phyloP scores from a whole-genome alignment of 2,329 filamentous ascomycete species.

The Apiospora pterosperma region DNA sequence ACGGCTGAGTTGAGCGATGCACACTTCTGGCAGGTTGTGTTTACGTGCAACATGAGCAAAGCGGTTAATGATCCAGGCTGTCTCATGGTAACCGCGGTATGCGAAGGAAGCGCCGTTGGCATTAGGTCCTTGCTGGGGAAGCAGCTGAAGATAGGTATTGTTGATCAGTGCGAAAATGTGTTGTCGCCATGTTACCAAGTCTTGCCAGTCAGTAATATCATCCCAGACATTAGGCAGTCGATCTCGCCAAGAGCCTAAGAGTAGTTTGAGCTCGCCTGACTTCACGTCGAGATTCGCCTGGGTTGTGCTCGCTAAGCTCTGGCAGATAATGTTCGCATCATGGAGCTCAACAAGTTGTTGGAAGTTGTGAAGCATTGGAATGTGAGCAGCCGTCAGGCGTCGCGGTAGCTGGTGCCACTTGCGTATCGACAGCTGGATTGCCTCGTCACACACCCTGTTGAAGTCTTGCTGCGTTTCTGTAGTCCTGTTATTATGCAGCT shows the following conservation, averaged over 20 bases:
- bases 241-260: conserved; percentile 93
- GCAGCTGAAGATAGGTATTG: conserved; percentile 79
- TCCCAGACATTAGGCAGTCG: conserved; percentile 97
- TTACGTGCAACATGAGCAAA: conserved; percentile 98
- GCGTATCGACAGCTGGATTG: conserved; percentile 92
- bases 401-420: conserved; percentile 99
- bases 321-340: conserved; percentile 94
- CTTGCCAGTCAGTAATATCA: conserved; percentile 98
- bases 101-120: conserved; percentile 90
- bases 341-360: conserved; percentile 96
- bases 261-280: conserved; percentile 89
- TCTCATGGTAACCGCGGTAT: conserved; percentile 97
- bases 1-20: conserved; percentile 91
- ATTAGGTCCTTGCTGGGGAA: conserved; percentile 77
- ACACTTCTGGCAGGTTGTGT: conserved; percentile 94
- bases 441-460: conserved; percentile 87
- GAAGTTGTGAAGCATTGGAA: conserved; percentile 94
- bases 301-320: conserved; percentile 82
- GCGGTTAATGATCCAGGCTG: conserved; percentile 98
- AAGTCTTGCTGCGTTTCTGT: conserved; percentile 74
- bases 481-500: conserved; percentile 79
- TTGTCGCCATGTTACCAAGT: conserved; percentile 98
- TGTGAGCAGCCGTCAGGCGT: conserved; percentile 89
- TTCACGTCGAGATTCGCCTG: conserved; percentile 86
- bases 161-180: conserved; percentile 99